A percentile compares a stretch with the other conserved stretches of the same genome.
Evolutionary conservation across 208 protist genomes (phyloP).

Genomic region (Leishmania amazonensis): DNA sequence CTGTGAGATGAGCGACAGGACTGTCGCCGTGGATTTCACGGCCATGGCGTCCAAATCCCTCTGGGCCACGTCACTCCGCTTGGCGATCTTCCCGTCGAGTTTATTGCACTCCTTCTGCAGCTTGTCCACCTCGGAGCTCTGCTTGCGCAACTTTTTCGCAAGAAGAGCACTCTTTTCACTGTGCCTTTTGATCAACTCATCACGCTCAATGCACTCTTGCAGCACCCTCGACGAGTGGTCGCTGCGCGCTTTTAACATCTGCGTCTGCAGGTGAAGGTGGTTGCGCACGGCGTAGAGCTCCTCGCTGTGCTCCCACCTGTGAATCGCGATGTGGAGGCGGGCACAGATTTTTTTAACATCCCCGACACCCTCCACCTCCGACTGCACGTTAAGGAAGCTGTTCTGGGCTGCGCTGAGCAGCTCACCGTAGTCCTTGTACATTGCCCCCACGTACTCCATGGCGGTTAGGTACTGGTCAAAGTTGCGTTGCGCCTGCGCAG

Average conservation of each 20-base stretch:
- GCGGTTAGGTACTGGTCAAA: constrained; percentile 22
- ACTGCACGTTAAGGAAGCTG: not conserved
- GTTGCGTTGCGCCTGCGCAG: constrained; percentile 14
- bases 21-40: constrained; percentile 4
- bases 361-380: not conserved
- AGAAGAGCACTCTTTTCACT: not conserved
- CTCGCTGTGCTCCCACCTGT: constrained; percentile 18
- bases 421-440: constrained; percentile 19
- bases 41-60: constrained; percentile 3
- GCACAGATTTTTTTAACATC: constrained; percentile 2
- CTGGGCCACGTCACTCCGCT: not conserved
- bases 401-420: constrained; percentile 4
- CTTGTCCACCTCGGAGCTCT: constrained; percentile 9
- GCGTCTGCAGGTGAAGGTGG: constrained; percentile 14
- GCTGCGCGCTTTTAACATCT: constrained; percentile 7
- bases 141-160: not conserved
- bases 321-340: constrained; percentile 6
- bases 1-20: constrained; percentile 6
- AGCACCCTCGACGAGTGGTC: constrained; percentile 7
- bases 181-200: constrained; percentile 3
- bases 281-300: constrained; percentile 13
- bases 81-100: not conserved
- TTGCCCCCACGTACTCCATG: constrained; percentile 12
- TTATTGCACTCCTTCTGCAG: constrained; percentile 15
- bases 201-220: constrained; percentile 3